Evolutionary conservation across 768 basidiomycete species (phyloP).

Genomic region (Lactarius quietus): DNA sequence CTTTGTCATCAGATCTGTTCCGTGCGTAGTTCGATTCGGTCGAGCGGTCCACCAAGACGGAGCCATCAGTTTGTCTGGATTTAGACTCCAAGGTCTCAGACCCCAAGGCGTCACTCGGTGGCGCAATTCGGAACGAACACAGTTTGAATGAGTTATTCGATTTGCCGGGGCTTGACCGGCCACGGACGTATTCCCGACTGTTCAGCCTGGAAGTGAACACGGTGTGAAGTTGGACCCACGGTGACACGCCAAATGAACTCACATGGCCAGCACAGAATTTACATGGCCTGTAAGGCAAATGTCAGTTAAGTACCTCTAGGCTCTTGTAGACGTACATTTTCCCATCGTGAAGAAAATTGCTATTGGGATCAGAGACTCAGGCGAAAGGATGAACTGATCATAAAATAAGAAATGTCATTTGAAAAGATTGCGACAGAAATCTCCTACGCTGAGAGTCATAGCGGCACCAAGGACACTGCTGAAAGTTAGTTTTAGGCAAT

Average conservation of each 20-base stretch:
- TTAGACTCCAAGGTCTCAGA: no score
- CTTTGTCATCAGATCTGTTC: not conserved
- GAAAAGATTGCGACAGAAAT: not conserved
- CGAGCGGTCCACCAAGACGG: no score
- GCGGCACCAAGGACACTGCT: constrained; percentile 27
- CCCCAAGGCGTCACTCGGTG: not conserved
- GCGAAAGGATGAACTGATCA: constrained; percentile 34
- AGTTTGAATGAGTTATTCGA: not conserved
- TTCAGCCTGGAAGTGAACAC: not conserved
- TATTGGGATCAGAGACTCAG: constrained; percentile 46
- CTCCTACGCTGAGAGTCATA: constrained; percentile 23
- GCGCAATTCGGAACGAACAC: not conserved
- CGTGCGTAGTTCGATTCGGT: not conserved
- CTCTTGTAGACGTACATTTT: not conserved
- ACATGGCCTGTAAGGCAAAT: not conserved
- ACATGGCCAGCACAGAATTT: not conserved
- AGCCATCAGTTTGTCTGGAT: no score
- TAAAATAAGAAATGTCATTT: not conserved
- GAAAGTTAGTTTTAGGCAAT: not conserved
- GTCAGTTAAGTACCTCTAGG: not conserved
- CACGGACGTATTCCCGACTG: not conserved
- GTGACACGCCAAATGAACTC: not conserved
- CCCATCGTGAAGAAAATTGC: constrained; percentile 35
- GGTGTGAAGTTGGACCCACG: not conserved
- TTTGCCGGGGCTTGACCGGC: not conserved